These are phyloP conservation scores for Diaporthe aspalathi DNA, from an alignment of 2,329 filamentous ascomycete species.

Conservation along the genomic window DNA sequence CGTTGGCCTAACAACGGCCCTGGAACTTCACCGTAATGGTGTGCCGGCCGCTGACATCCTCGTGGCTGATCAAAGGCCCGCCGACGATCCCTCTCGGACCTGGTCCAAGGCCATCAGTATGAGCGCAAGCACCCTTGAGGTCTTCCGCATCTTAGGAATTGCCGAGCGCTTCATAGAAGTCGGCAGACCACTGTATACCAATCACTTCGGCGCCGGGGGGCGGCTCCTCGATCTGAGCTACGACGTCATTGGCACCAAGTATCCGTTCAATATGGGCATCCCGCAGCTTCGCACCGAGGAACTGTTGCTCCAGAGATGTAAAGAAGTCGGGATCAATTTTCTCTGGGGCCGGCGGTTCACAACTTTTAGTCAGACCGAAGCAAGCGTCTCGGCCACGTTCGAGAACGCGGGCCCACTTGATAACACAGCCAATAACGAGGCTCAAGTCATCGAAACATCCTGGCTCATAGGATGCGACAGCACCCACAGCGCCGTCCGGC, in stretches of 20 bases:
- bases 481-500: constrained; percentile 53
- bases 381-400: constrained; percentile 16
- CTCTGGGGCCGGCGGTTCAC: constrained; percentile 25
- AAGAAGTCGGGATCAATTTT: constrained; percentile 31
- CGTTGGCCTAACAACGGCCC: constrained; percentile 33
- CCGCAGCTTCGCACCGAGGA: constrained; percentile 26
- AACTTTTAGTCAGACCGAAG: background rate
- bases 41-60: constrained; percentile 25
- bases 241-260: constrained; percentile 36
- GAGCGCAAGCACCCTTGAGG: constrained; percentile 34
- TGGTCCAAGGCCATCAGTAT: constrained; percentile 29
- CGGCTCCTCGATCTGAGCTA: constrained; percentile 31
- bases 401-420: background rate
- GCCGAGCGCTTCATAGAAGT: constrained; percentile 18
- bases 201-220: constrained; percentile 22
- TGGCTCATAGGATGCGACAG: constrained; percentile 59
- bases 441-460: constrained; percentile 42
- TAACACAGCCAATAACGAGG: background rate
- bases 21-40: constrained; percentile 32
- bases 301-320: constrained; percentile 29
- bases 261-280: constrained; percentile 29
- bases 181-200: background rate
- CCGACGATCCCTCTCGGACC: background rate
- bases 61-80: constrained; percentile 25
- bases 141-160: constrained; percentile 35